Percentiles rank a stretch among this genome's conserved stretches.
These are phyloP conservation scores for Alternaria sp. DNA, from an alignment of 2,329 filamentous ascomycete species.

Conservation along the genomic window DNA sequence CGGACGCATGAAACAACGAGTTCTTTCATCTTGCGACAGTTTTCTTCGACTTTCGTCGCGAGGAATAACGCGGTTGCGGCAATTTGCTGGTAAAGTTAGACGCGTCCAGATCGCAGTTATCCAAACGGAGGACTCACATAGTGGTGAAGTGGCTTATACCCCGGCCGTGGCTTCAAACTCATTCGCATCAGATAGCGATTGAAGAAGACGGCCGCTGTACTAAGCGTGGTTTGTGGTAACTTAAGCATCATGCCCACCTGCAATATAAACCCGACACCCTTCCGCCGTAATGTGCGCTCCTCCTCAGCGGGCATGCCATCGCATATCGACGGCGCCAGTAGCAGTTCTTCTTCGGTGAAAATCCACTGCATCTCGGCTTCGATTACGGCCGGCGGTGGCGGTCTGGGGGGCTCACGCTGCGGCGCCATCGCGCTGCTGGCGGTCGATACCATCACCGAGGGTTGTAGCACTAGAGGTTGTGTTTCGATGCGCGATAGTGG, in stretches of 20 bases:
- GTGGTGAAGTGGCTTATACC: constrained; percentile 77
- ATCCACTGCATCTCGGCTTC: constrained; percentile 79
- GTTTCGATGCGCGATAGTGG: neutral
- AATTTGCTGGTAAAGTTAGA: constrained; percentile 63
- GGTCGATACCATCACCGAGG: constrained; percentile 38
- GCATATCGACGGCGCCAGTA: constrained; percentile 80
- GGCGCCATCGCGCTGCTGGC: constrained; percentile 23
- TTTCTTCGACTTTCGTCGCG: constrained; percentile 96
- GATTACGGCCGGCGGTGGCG: constrained; percentile 56
- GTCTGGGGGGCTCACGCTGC: constrained; percentile 42
- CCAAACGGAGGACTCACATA: constrained; percentile 59
- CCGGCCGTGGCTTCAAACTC: constrained; percentile 76
- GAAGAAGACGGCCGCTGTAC: constrained; percentile 92
- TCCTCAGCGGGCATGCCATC: constrained; percentile 79
- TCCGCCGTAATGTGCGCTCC: constrained; percentile 81
- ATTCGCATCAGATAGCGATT: constrained; percentile 94
- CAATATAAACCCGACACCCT: constrained; percentile 95
- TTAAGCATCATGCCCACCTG: constrained; percentile 93
- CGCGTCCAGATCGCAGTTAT: neutral
- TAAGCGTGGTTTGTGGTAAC: constrained; percentile 88
- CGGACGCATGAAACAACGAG: constrained; percentile 92
- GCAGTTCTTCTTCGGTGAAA: constrained; percentile 82
- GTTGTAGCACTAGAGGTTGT: neutral
- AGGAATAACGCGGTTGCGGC: constrained; percentile 91
- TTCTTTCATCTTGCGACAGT: constrained; percentile 93